Base-by-base conservation (phyloP, 768 basidiomycete species). In the Glaciozyma antarctica region DNA sequence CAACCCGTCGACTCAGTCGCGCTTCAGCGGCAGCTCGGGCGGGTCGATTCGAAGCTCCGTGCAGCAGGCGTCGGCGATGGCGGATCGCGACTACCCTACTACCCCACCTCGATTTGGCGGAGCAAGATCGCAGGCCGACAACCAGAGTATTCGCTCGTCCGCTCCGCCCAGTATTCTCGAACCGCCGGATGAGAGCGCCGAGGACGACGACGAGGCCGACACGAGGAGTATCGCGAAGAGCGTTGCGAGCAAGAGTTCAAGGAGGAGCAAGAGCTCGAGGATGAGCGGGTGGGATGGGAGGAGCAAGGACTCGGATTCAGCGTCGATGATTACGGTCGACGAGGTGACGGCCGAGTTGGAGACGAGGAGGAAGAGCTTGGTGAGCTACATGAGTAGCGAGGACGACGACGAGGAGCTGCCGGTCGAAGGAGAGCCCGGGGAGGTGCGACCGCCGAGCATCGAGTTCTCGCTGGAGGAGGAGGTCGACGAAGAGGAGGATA, bases 341-440 rank as follows among this genome's bases (percentile, higher is more conserved):
- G 91, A 99, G 77, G 95, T 99, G 73, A 97, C 95, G 0, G 92
- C 90, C 15, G 88, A 94, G 73, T 88, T 99, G 12, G 94, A 88
- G 75, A 82, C 45, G 77, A 73, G 28, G 73, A 76, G 56, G 77
- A 69, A 73, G 75, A 68, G 59, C 65, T 66, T 60, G 77, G 59
- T 91, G 56, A 92, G 92, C 15, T 58, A 22, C 24, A 82, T 95
- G 71, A 94, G 95, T 68, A 91, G 93, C 67, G 87, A 90, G 53
- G 91, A 90, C 5, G 94, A 92, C 0, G 94, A 94, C 73, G 91
- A 92, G 59, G 90, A 90, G 74, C 91, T 95, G 90, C 77, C 84
- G 95, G 9, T 32, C 32, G 32, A 32, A 32, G 15, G 91, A 90
- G 30, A 26, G 13, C 32, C 32, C 32, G 30, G 26, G 19, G 17